Percentiles rank a stretch among this genome's conserved stretches.
phyloP scores from a whole-genome alignment of 148 eudicot species.

The Agrostemma githago region DNA sequence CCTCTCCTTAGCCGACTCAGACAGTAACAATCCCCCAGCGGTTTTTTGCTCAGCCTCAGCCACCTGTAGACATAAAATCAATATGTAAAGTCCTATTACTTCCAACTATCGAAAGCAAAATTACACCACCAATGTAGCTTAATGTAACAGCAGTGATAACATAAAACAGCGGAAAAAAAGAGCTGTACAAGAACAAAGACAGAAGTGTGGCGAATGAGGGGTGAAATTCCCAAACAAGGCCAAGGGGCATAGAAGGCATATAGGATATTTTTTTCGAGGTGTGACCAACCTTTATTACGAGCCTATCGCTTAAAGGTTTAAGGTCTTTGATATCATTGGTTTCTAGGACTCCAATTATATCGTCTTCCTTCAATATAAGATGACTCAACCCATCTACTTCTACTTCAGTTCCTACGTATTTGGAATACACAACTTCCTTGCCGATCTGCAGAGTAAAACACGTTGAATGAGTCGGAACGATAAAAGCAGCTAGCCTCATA shows the following conservation, averaged over 20 bases:
- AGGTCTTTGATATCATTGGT: slow-evolving; percentile 70
- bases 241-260: neutral
- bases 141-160: neutral
- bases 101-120: neutral
- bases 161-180: neutral
- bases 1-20: slow-evolving; percentile 69
- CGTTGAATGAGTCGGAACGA: slow-evolving; percentile 6
- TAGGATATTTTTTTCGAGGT: no score
- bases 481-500: neutral
- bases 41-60: slow-evolving; percentile 72
- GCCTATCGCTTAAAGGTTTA: slow-evolving; percentile 66
- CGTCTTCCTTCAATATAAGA: slow-evolving; percentile 69
- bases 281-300: slow-evolving; percentile 56
- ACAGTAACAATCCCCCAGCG: slow-evolving; percentile 73
- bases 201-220: neutral
- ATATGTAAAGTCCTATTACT: neutral
- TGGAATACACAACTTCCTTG: slow-evolving; percentile 55
- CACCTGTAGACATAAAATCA: slow-evolving; percentile 40
- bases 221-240: neutral
- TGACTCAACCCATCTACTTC: slow-evolving; percentile 65
- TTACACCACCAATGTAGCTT: neutral
- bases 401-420: slow-evolving; percentile 75
- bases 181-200: neutral
- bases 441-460: slow-evolving; percentile 39
- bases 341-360: slow-evolving; percentile 65